Base-by-base conservation (phyloP, 2,329 filamentous ascomycete species). In the Corinectria fuckeliana region DNA sequence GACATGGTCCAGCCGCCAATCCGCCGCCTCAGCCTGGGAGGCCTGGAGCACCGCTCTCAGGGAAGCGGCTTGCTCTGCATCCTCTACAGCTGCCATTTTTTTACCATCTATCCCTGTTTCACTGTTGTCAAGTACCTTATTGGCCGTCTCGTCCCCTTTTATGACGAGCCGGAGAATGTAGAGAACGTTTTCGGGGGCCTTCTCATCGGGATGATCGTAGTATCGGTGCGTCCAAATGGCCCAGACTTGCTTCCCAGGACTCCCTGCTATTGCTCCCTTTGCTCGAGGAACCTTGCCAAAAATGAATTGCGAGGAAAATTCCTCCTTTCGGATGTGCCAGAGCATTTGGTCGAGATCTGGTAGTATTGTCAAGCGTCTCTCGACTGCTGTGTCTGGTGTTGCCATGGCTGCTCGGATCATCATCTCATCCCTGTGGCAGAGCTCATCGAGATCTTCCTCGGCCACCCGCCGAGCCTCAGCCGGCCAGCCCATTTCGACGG, bases 231-330 rank as follows among this genome's bases (percentile, higher is more conserved):
- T n/a, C 32, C 32, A 34, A 34, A 34, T 34, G 14, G 32, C 32
- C 32, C 32, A 34, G 32, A 16, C 32, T 34, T 34, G 11, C 14
- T 34, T 34, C 7, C 34, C 16, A 5, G 63, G 63, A 3, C 63
- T 53, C 0, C 4, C 65, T 8, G 61, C 60, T 4, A 23, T 65
- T 6, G 53, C 56, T 11, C 63, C 60, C 10, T 65, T 57, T n/a
- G 11, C 32, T 34, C 14, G 32, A 34, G 14, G 32, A 7, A 34
- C 32, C 32, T 34, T 34, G 5, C 14, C 32, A 34, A 34, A 34
- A 3, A 34, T 34, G 32, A 1, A 34, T 13, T 34, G 5, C 14
- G 32, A 16, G 7, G 14, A 5, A n/a, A 34, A 34, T 2, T 34
- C 32, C 11, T 34, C 32, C 32, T 34, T 34, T 34, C 32, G 7